Evolutionary conservation across 192 early-diverging fungal species (phyloP).

Genomic region (Lobosporangium transversale): DNA sequence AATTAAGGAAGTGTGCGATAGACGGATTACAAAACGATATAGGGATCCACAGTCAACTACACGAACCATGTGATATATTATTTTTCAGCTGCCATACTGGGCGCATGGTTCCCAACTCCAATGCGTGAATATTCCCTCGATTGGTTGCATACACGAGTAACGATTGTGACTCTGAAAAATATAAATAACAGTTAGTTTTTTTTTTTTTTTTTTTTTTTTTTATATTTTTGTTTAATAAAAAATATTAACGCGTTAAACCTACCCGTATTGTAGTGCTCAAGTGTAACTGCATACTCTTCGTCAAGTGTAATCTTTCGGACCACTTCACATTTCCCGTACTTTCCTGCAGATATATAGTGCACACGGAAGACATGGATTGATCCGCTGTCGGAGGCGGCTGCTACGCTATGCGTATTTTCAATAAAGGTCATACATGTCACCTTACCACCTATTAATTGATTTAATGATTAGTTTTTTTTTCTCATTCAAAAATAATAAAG

Average conservation of each 20-base stretch:
- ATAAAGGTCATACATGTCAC: slow-evolving; percentile 83
- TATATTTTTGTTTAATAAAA: too few species aligned
- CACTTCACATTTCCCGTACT: slow-evolving; percentile 72
- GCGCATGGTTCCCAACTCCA: slow-evolving; percentile 82
- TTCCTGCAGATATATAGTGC: slow-evolving; percentile 56
- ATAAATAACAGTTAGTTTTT: background rate
- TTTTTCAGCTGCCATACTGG: slow-evolving; percentile 67
- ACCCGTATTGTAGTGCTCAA: slow-evolving; percentile 79
- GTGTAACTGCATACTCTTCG: slow-evolving; percentile 67
- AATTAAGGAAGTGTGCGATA: background rate
- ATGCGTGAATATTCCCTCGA: slow-evolving; percentile 72
- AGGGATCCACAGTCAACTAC: background rate
- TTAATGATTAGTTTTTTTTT: background rate
- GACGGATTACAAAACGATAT: background rate
- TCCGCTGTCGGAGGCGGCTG: slow-evolving; percentile 83
- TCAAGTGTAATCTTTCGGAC: slow-evolving; percentile 66
- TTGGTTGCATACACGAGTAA: slow-evolving; percentile 76
- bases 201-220: background rate
- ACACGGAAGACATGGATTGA: slow-evolving; percentile 79
- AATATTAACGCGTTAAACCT: background rate
- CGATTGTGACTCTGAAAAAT: slow-evolving; percentile 65
- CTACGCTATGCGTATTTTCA: slow-evolving; percentile 81
- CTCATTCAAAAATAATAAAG: background rate
- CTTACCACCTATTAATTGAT: slow-evolving; percentile 65
- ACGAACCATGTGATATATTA: slow-evolving; percentile 63